Evolutionary conservation across 306 rosid genomes (phyloP).

Genomic region (Styphnolobium japonicum): DNA sequence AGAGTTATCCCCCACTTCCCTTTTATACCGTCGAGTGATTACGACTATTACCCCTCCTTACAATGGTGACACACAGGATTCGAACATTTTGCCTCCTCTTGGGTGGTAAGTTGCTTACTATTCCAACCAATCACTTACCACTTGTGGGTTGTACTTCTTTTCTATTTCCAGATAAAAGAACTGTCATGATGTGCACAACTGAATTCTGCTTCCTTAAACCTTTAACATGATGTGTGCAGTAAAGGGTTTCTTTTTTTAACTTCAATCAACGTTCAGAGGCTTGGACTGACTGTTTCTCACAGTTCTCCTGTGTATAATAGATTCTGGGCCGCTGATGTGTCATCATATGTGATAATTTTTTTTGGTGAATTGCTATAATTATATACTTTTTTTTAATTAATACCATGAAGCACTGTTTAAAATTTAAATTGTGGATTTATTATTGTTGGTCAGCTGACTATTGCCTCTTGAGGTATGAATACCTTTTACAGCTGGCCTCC

Average conservation of each 20-base stretch:
- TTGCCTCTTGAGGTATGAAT: background rate
- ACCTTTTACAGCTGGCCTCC: background rate
- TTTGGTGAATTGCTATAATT: background rate
- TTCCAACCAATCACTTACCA: too few species aligned
- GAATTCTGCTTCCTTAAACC: background rate
- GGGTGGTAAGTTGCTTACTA: too few species aligned
- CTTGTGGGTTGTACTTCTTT: too few species aligned
- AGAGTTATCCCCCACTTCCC: too few species aligned
- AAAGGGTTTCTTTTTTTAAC: too few species aligned
- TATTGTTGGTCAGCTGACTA: background rate
- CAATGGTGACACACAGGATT: too few species aligned
- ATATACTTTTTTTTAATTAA: background rate
- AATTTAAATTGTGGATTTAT: background rate
- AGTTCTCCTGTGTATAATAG: too few species aligned
- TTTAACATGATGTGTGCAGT: background rate
- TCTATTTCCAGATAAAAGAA: background rate
- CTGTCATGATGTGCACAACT: background rate
- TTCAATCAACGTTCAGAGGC: background rate
- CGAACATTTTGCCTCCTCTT: too few species aligned
- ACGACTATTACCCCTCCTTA: too few species aligned
- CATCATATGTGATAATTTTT: background rate
- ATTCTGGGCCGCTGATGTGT: background rate
- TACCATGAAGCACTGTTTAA: background rate
- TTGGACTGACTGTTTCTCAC: background rate
- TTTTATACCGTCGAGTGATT: too few species aligned